Conservation (phyloP, 2,329 filamentous ascomycete species). For the Mycocentrospora acerina region DNA sequence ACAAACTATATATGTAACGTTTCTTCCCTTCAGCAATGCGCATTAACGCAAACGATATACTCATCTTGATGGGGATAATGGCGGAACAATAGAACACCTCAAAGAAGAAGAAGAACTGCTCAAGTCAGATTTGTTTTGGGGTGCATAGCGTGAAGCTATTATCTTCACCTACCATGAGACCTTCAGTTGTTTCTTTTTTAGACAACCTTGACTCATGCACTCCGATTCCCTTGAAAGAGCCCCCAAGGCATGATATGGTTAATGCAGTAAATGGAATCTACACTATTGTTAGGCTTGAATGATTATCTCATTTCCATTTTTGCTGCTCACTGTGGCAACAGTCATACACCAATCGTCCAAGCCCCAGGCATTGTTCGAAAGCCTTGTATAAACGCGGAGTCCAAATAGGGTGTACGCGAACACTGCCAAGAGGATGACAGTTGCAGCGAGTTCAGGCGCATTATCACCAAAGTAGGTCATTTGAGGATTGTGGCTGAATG, state of each 20-base stretch:
- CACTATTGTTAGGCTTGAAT: not conserved
- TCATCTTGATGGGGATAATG: slow-evolving; percentile 41
- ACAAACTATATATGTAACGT: slow-evolving; percentile 28
- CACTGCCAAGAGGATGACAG: slow-evolving; percentile 15
- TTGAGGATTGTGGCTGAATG: no score
- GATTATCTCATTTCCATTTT: not conserved
- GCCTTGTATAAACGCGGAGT: slow-evolving; percentile 19
- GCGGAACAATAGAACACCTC: slow-evolving; percentile 41
- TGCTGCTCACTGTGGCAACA: not conserved
- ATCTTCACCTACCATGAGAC: slow-evolving; percentile 19
- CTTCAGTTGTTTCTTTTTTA: not conserved
- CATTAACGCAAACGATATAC: slow-evolving; percentile 40
- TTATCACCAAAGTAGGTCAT: slow-evolving; percentile 8
- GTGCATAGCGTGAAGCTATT: not conserved
- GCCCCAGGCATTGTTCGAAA: slow-evolving; percentile 24
- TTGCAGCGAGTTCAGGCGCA: slow-evolving; percentile 16
- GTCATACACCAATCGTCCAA: slow-evolving; percentile 35
- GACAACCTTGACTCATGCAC: slow-evolving; percentile 15
- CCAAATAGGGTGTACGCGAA: slow-evolving; percentile 16
- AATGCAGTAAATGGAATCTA: slow-evolving; percentile 6
- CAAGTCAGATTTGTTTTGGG: slow-evolving; percentile 4
- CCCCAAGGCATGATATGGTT: slow-evolving; percentile 11
- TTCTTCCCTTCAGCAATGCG: slow-evolving; percentile 34
- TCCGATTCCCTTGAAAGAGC: slow-evolving; percentile 3
- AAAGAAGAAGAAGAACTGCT: slow-evolving; percentile 42